Evolutionary conservation across 2,329 filamentous ascomycete genomes (phyloP).

Genomic region (Botrytis byssoidea): DNA sequence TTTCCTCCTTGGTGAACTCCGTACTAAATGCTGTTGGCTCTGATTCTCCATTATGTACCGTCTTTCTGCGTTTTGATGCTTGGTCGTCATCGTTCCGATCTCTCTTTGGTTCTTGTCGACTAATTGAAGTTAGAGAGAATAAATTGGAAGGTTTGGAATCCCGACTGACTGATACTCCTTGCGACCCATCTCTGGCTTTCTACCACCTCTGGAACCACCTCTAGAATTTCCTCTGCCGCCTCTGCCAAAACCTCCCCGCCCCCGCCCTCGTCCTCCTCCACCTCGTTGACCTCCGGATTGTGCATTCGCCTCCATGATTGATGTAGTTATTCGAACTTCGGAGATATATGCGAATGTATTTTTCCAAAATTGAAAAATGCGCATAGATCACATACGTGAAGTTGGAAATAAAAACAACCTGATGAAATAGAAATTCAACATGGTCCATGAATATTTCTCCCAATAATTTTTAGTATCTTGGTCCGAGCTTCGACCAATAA

Average conservation of each 20-base stretch:
- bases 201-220: conserved; percentile 47
- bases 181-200: conserved; percentile 66
- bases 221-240: conserved; percentile 43
- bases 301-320: conserved; percentile 24
- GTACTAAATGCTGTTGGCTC: conserved; percentile 39
- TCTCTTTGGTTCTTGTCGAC: conserved; percentile 53
- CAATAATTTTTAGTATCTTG: background rate
- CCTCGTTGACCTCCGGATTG: conserved; percentile 22
- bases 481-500: conserved; percentile 10
- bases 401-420: background rate
- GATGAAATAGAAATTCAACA: background rate
- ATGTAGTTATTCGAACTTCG: conserved; percentile 19
- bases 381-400: background rate
- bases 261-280: conserved; percentile 29
- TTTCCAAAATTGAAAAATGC: conserved; percentile 5
- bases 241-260: conserved; percentile 27
- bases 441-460: conserved; percentile 8
- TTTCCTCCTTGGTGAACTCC: conserved; percentile 72
- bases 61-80: conserved; percentile 54
- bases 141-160: conserved; percentile 12
- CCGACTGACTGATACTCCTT: conserved; percentile 60
- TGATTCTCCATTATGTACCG: conserved; percentile 42
- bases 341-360: background rate
- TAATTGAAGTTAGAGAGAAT: conserved; percentile 49
- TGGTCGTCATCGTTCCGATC: conserved; percentile 50